These are phyloP conservation scores for Nitzschia sp. DNA, from an alignment of 108 stramenopile genomes.

Conservation along the genomic window DNA sequence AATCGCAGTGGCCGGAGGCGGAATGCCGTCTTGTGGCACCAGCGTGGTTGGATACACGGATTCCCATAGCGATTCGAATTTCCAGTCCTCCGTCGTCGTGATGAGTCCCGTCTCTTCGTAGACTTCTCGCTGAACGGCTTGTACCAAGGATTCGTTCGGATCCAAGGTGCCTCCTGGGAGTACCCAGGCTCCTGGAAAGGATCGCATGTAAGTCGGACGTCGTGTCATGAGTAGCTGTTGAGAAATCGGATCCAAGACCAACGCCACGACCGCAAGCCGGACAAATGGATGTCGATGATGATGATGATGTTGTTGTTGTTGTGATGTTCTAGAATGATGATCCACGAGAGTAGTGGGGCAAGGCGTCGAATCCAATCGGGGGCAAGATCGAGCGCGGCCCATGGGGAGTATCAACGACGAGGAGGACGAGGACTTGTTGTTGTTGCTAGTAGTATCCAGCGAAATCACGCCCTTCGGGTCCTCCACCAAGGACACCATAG, in stretches of 20 bases:
- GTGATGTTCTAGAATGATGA: not conserved
- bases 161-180: constrained; percentile 32
- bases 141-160: constrained; percentile 8
- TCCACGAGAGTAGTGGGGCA: constrained; percentile 9
- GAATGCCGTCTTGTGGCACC: not conserved
- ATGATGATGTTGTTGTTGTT: not conserved
- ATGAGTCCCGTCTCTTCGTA: constrained; percentile 34
- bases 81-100: not conserved
- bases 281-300: constrained; percentile 10
- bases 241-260: constrained; percentile 6
- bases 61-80: constrained; percentile 21
- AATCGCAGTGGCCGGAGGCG: not conserved
- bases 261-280: constrained; percentile 18
- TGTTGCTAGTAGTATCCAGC: not conserved
- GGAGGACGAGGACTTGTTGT: not conserved
- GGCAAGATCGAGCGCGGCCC: constrained; percentile 10
- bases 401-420: not conserved
- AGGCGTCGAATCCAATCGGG: constrained; percentile 1
- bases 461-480: not conserved
- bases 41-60: constrained; percentile 17
- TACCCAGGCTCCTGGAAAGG: constrained; percentile 35
- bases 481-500: not conserved
- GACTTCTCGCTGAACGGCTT: constrained; percentile 26
- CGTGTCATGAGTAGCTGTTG: constrained; percentile 24
- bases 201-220: constrained; percentile 30